These are phyloP conservation scores for Lepidium aucheri DNA, from an alignment of 345 rosid genomes.

Conservation along the genomic window DNA sequence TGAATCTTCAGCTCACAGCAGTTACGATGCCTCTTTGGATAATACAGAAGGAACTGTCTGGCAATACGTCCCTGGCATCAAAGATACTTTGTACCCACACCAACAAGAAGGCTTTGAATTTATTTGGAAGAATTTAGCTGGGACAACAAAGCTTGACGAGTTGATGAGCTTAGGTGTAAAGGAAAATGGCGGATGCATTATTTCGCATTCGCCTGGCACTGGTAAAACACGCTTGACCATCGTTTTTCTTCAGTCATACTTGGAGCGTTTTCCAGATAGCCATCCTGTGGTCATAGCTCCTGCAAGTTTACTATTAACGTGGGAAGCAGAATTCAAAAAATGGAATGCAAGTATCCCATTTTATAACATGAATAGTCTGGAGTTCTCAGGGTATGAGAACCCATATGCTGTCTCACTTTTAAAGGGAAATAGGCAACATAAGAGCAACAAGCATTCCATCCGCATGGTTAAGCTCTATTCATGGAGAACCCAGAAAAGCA, in stretches of 20 bases:
- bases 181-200: conserved; percentile 52
- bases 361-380: conserved; percentile 43
- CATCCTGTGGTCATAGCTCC: conserved; percentile 74
- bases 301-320: conserved; percentile 45
- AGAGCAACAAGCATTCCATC: not conserved
- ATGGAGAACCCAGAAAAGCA: conserved; percentile 46
- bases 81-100: conserved; percentile 44
- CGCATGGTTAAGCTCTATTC: conserved; percentile 56
- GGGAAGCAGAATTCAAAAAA: conserved; percentile 70
- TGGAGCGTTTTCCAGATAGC: conserved; percentile 43
- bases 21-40: not conserved
- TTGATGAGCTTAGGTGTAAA: conserved; percentile 24
- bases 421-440: not conserved
- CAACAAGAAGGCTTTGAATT: conserved; percentile 81
- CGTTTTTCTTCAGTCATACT: conserved; percentile 52
- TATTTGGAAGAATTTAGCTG: conserved; percentile 67
- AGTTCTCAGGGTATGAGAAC: conserved; percentile 41
- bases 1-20: conserved; percentile 1
- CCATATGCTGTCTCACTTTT: conserved; percentile 18
- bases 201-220: conserved; percentile 82
- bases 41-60: conserved; percentile 51
- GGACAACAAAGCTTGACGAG: conserved; percentile 50
- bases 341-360: conserved; percentile 55
- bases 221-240: conserved; percentile 83
- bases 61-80: conserved; percentile 55